A percentile compares a stretch with the other conserved stretches of the same genome.
Conservation (phyloP, 2,329 filamentous ascomycete species). For the Verticillium klebahnii region DNA sequence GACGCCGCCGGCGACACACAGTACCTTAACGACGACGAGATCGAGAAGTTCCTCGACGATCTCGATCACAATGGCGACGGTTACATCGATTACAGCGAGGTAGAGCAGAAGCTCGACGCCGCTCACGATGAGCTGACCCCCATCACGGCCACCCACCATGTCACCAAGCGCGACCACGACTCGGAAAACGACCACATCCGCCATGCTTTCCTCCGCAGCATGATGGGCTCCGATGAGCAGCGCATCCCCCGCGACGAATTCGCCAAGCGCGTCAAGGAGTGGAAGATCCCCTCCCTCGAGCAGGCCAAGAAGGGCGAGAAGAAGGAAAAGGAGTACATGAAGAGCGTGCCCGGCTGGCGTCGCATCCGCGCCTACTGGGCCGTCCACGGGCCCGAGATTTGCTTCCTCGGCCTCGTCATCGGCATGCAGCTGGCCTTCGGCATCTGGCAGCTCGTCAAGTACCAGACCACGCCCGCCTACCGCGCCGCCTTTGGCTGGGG, state of each 20-base stretch:
- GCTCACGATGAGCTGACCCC: conserved; percentile 47
- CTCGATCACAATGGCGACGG: conserved; percentile 49
- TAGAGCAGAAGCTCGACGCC: conserved; percentile 48
- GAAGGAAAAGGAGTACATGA: conserved; percentile 41
- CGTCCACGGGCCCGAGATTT: conserved; percentile 46
- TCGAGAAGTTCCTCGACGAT: conserved; percentile 45
- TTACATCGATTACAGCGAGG: conserved; percentile 44
- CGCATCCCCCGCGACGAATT: conserved; percentile 43
- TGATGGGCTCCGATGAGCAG: conserved; percentile 38
- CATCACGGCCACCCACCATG: conserved; percentile 37
- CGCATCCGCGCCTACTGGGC: conserved; percentile 48
- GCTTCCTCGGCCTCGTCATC: conserved; percentile 44
- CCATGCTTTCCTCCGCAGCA: conserved; percentile 45
- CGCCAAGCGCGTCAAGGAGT: conserved; percentile 32
- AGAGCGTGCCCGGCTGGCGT: conserved; percentile 38
- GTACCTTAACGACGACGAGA: conserved; percentile 42
- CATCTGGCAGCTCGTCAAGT: conserved; percentile 52
- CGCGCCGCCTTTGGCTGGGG: conserved; percentile 51
- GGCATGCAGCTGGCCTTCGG: conserved; percentile 45
- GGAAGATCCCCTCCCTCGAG: conserved; percentile 43
- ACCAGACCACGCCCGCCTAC: conserved; percentile 37
- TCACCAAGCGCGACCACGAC: conserved; percentile 29
- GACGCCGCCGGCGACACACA: conserved; percentile 18
- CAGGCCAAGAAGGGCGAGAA: conserved; percentile 41
- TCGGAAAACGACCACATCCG: conserved; percentile 31